Percentiles rank a stretch among this genome's conserved stretches.
phyloP scores from a whole-genome alignment of 1,139 yeast species.

The Blastobotrys buckinghamii region DNA sequence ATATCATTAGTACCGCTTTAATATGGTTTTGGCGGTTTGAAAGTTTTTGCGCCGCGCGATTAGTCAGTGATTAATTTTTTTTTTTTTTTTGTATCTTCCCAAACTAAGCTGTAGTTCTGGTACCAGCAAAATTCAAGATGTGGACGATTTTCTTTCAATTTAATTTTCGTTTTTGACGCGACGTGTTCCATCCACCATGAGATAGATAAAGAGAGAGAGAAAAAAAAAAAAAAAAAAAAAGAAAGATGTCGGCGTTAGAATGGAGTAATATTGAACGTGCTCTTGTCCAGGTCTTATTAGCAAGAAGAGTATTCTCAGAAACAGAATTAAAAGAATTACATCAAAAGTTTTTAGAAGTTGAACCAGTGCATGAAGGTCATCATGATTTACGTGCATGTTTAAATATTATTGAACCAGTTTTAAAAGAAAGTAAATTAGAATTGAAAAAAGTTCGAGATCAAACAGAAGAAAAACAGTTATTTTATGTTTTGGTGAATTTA shows the following conservation, averaged over 20 bases:
- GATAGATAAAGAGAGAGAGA: too few species aligned
- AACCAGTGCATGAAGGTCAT: background rate
- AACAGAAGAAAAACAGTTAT: conserved; percentile 13
- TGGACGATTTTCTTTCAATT: too few species aligned
- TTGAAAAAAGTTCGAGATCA: conserved; percentile 15
- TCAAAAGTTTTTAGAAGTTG: background rate
- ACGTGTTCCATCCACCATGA: background rate
- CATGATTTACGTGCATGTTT: conserved; percentile 4
- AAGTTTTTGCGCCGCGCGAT: too few species aligned
- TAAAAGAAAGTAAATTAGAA: conserved; percentile 22
- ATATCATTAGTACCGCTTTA: background rate
- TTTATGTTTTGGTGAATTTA: conserved; percentile 17
- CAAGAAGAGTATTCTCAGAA: conserved; percentile 4
- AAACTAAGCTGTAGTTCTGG: too few species aligned
- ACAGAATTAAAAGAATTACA: background rate
- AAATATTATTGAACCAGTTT: conserved; percentile 6
- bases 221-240: too few species aligned
- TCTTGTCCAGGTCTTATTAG: conserved; percentile 8
- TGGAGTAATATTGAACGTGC: conserved; percentile 10
- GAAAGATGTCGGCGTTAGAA: background rate
- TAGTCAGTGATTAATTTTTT: too few species aligned
- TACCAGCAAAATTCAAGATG: too few species aligned
- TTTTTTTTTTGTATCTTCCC: too few species aligned
- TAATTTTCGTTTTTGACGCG: background rate
- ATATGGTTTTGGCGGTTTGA: too few species aligned